Base-by-base conservation (phyloP, 225 moss, liverwort and hornwort genomes). In the Ulota crispa region DNA sequence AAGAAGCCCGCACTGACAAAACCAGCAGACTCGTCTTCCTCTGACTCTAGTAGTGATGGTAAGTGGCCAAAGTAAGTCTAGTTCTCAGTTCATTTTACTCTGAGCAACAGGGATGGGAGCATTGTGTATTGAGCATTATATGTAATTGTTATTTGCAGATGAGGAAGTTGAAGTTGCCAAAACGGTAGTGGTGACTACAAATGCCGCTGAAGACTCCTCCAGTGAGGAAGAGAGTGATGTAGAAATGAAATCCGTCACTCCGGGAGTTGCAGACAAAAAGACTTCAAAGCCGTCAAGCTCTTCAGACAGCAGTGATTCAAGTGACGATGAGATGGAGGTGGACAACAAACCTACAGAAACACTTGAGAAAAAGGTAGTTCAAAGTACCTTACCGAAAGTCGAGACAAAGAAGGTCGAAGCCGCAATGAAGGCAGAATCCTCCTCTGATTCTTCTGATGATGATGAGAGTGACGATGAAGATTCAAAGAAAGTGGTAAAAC, bases 271-370 rank as follows among this genome's bases (percentile, higher is more conserved):
- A 27, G 88, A 79, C 11, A 80, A 83, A 36, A 90, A 80, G 37
- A 16, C 68, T 27, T 45, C 78, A 8, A 83, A 85, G 54, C 68
- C 72, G 3, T 60, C 84, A 16, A 21, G 52, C 39, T 84, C 88
- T 55, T 85, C 88, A 26, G 86, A 85, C 20, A 88, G 73, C 78
- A 86, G 86, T 82, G 88, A 86, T 57, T 91, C 86, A 50, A 91
- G 91, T 77, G 88, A 87, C 42, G 91, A 91, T 54, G 91, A 91
- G 71, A 91, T 88, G 88, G 91, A 86, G 23, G 90, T 88, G 41
- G 88, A 90, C 73, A 59, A 53, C 14, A 88, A 86, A 80, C 73
- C 77, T 65, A 41, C 54, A 53, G 14, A 41, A 41, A 26, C 24
- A 24, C 30, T 75, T 72, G 70, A 23, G 53, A 82, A 66, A 65